Evolutionary conservation across 257 asterid species (phyloP), one percentile per base, ranked within the genome.

Genomic region (Anisodus acutangulus): DNA sequence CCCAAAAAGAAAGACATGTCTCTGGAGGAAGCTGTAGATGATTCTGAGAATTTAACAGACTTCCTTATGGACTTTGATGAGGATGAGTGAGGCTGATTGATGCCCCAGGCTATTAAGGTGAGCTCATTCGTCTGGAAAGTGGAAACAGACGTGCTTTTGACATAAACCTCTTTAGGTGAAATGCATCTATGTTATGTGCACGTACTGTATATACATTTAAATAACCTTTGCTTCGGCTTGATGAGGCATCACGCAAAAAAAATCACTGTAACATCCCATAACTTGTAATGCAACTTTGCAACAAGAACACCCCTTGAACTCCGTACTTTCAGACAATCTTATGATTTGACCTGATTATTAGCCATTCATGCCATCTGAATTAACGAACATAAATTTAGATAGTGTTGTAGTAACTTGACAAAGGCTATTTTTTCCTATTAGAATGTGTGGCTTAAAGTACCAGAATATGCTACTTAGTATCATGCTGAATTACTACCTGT

Each of bases 21-120:
- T 71, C 90, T 95, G 79, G 98, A 91, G 3, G 98, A 95, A 90
- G 98, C 98, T 22, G 9, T 94, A 79, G 98, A 93, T 72, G 97
- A 95, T 83, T 91, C 99, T 4, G 99, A 94, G 83, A 95, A 95
- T 90, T 88, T 95, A 79, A 95, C 99, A 16, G 99, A 95, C 88
- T 95, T 95, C 79, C 97, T 95, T 13, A 83, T 95, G 87, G 98
- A 95, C 91, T 90, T 90, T 41, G 92, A 89, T 10, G 92, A 87
- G 83, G 88, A 89, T 15, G 86, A 84, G 85, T 88, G 81, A 82
- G 78, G 78, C 84, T 82, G 37, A 26, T 82, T 3, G 60, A 37
- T 41, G 11, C 66, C 54, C 64, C 66, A 82, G 51, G 64, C 64
- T 49, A 51, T 54, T 58, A 51, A 62, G 66, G 84, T 82, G 84